Conservation (phyloP, 2,329 filamentous ascomycete species). For the Alternaria brassicae region DNA sequence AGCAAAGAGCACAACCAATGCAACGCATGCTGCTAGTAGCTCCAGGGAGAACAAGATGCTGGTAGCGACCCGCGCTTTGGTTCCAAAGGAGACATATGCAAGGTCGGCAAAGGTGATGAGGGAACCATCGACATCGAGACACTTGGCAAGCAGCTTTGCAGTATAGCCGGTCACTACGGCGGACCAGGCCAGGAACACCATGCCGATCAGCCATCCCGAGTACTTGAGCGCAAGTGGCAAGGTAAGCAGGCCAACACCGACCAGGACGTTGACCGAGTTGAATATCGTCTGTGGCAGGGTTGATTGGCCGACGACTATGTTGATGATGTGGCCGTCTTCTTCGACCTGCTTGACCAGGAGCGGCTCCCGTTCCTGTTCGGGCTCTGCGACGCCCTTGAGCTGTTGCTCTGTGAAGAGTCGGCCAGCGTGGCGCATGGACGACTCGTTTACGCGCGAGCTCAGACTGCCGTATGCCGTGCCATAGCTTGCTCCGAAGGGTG, state of each 20-base stretch:
- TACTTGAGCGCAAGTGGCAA: constrained; percentile 87
- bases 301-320: constrained; percentile 89
- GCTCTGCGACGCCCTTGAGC: constrained; percentile 50
- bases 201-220: constrained; percentile 85
- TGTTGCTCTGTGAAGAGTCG: constrained; percentile 58
- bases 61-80: constrained; percentile 78
- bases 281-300: constrained; percentile 95
- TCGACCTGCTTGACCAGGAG: constrained; percentile 89
- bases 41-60: constrained; percentile 89
- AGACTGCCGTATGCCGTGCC: constrained; percentile 68
- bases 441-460: constrained; percentile 63
- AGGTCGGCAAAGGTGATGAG: constrained; percentile 95
- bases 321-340: constrained; percentile 80
- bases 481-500: constrained; percentile 76
- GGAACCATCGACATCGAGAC: constrained; percentile 82
- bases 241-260: constrained; percentile 88
- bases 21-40: constrained; percentile 85
- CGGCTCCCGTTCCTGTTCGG: constrained; percentile 65
- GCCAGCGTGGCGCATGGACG: constrained; percentile 64
- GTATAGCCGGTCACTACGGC: constrained; percentile 85
- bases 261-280: constrained; percentile 93
- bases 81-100: constrained; percentile 88
- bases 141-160: constrained; percentile 82
- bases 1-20: constrained; percentile 91
- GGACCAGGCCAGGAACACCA: constrained; percentile 75